Evolutionary conservation across 441 rosid genomes (phyloP).

Genomic region (Syzygium syzygioides): DNA sequence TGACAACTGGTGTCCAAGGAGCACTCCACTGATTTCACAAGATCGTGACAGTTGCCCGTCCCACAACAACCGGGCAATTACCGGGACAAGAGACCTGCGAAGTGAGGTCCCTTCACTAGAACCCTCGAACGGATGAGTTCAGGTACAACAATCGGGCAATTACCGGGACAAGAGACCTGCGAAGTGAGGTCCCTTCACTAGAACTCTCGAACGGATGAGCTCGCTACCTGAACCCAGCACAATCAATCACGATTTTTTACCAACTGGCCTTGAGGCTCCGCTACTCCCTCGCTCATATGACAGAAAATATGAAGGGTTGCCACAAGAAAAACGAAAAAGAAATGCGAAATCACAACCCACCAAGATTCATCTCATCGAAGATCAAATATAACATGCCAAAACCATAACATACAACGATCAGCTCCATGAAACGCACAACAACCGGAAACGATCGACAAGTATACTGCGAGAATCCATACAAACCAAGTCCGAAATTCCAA

Average conservation of each 20-base stretch:
- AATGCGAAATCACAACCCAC: background rate
- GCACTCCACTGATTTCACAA: background rate
- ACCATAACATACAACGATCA: background rate
- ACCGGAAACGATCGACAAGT: background rate
- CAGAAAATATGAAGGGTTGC: background rate
- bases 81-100: background rate
- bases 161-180: background rate
- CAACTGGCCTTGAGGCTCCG: background rate
- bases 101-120: background rate
- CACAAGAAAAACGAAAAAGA: background rate
- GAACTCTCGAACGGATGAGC: background rate
- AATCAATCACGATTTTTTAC: background rate
- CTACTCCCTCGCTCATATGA: background rate
- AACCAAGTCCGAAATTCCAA: background rate
- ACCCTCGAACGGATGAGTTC: background rate
- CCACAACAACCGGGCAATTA: background rate
- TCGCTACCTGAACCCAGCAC: background rate
- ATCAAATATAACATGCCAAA: background rate
- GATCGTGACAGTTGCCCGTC: background rate
- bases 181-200: background rate
- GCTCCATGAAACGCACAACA: background rate
- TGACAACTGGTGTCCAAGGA: background rate
- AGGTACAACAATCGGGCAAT: background rate
- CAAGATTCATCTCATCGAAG: background rate
- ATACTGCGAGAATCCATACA: background rate